These are phyloP conservation scores for Chrysopogon serrulatus DNA, from an alignment of 176 grass and related monocot species.

Conservation along the genomic window DNA sequence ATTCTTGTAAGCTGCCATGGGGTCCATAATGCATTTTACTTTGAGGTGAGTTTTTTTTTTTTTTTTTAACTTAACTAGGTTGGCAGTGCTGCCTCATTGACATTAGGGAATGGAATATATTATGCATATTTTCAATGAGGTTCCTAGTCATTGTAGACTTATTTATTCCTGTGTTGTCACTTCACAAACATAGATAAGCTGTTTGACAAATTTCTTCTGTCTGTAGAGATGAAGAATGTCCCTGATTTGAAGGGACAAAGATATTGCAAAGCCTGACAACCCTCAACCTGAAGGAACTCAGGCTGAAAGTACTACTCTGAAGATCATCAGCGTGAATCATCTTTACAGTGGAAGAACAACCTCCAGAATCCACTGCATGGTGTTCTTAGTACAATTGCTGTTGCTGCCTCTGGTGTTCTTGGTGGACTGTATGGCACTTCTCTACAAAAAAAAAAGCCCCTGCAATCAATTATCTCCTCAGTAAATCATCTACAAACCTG, in stretches of 20 bases:
- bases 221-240: conserved; percentile 32
- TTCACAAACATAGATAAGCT: conserved; percentile 2
- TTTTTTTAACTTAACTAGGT: neutral
- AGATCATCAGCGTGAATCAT: conserved; percentile 11
- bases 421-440: conserved; percentile 84
- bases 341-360: conserved; percentile 34
- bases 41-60: conserved; percentile 1
- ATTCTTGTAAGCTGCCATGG: neutral
- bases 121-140: neutral
- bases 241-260: conserved; percentile 4
- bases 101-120: neutral
- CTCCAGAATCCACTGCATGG: conserved; percentile 57
- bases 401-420: conserved; percentile 75
- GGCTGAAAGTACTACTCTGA: conserved; percentile 14
- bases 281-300: conserved; percentile 17
- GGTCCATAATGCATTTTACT: conserved; percentile 6
- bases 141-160: neutral
- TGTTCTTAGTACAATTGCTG: conserved; percentile 54
- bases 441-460: conserved; percentile 68
- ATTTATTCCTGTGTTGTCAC: neutral
- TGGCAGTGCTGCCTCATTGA: neutral
- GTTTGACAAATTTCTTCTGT: conserved; percentile 5
- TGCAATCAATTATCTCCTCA: conserved; percentile 71
- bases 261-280: neutral
- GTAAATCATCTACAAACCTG: conserved; percentile 68